Evolutionary conservation across 1,139 yeast genomes (phyloP).

Genomic region (Protomyces macrosporus): DNA sequence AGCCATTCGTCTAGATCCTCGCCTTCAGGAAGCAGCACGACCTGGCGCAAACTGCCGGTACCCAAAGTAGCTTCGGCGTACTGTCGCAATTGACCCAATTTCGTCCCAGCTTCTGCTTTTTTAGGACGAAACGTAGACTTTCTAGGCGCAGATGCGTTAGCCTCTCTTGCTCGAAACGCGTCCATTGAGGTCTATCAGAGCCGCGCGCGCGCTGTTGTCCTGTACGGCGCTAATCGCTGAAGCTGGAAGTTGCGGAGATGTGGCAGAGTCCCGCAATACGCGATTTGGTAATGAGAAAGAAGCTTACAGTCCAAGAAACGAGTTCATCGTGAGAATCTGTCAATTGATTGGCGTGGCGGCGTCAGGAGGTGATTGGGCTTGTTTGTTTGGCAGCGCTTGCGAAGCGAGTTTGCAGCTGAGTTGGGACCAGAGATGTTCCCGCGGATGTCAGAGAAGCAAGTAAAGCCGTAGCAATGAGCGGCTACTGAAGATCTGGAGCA

Average conservation of each 20-base stretch:
- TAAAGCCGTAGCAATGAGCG: too few species aligned
- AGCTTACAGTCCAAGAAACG: slow-evolving; percentile 16
- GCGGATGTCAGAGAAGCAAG: too few species aligned
- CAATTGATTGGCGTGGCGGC: neutral
- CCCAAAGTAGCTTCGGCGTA: slow-evolving; percentile 89
- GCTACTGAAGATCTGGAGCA: too few species aligned
- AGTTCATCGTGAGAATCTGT: slow-evolving; percentile 4
- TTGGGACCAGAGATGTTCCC: too few species aligned
- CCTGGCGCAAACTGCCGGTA: slow-evolving; percentile 79
- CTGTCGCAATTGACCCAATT: slow-evolving; percentile 22
- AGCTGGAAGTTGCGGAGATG: too few species aligned
- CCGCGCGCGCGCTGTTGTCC: neutral
- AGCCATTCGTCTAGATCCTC: slow-evolving; percentile 93
- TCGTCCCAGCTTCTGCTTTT: slow-evolving; percentile 20
- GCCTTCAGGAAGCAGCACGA: slow-evolving; percentile 88
- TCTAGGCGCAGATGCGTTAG: neutral
- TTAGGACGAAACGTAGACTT: slow-evolving; percentile 25
- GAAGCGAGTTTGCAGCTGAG: too few species aligned
- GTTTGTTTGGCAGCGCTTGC: neutral
- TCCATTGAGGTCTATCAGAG: too few species aligned
- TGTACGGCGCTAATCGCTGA: too few species aligned
- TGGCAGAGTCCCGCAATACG: too few species aligned
- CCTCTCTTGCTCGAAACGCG: neutral
- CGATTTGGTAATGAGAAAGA: neutral
- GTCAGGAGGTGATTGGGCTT: neutral